Percentiles rank a stretch among this genome's conserved stretches.
These are phyloP conservation scores for Trametes polyzona DNA, from an alignment of 1,284 basidiomycete species.

Conservation along the genomic window DNA sequence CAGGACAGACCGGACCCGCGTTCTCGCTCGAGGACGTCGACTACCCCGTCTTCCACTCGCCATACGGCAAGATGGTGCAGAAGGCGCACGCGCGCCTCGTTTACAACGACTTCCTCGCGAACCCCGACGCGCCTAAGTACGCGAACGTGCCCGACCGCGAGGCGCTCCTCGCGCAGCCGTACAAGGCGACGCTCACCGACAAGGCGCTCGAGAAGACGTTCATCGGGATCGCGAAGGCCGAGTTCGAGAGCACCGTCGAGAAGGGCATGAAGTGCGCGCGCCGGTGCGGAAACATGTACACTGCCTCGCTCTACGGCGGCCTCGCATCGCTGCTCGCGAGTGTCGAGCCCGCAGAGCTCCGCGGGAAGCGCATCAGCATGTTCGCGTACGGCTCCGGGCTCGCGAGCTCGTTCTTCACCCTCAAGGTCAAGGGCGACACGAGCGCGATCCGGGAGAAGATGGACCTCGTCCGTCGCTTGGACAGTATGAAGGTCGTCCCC, in stretches of 20 bases:
- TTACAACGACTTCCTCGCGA: slow-evolving; percentile 91
- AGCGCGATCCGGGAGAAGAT: slow-evolving; percentile 80
- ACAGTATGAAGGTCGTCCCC: slow-evolving; percentile 88
- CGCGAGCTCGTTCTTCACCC: slow-evolving; percentile 89
- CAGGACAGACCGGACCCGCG: slow-evolving; percentile 40
- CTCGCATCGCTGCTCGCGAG: slow-evolving; percentile 82
- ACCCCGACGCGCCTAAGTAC: slow-evolving; percentile 77
- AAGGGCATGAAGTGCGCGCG: slow-evolving; percentile 84
- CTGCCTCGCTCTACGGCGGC: slow-evolving; percentile 94
- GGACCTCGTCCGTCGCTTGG: slow-evolving; percentile 79
- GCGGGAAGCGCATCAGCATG: slow-evolving; percentile 85
- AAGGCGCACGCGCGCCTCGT: slow-evolving; percentile 95
- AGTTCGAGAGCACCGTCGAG: slow-evolving; percentile 74
- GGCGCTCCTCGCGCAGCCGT: slow-evolving; percentile 66
- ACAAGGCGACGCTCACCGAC: slow-evolving; percentile 82
- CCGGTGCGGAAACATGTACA: slow-evolving; percentile 98
- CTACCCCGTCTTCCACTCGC: slow-evolving; percentile 92
- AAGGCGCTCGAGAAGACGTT: slow-evolving; percentile 97
- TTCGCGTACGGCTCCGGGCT: slow-evolving; percentile 96
- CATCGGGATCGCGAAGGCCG: slow-evolving; percentile 70
- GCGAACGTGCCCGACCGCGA: slow-evolving; percentile 75
- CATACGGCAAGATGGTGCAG: slow-evolving; percentile 98
- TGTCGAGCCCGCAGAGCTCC: slow-evolving; percentile 66
- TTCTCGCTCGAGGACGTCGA: slow-evolving; percentile 85
- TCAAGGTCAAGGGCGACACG: slow-evolving; percentile 87